These are phyloP conservation scores for Aspergillus hortae DNA, from an alignment of 2,329 filamentous ascomycete genomes.

Conservation along the genomic window DNA sequence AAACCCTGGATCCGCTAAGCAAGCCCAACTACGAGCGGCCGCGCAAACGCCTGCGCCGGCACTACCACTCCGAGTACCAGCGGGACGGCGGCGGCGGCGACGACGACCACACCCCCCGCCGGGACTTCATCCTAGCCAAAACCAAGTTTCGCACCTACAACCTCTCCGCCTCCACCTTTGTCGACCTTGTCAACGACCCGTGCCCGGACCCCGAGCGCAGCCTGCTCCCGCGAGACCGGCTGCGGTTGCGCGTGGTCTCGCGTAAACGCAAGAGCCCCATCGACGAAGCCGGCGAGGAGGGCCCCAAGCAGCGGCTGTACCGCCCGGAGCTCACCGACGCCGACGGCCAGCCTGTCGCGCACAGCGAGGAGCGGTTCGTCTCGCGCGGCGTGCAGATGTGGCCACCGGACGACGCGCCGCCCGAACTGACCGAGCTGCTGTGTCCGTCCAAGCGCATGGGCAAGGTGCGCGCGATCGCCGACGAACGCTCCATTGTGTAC, in stretches of 20 bases:
- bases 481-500: constrained; percentile 41
- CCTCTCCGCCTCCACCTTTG: constrained; percentile 36
- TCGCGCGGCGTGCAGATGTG: constrained; percentile 40
- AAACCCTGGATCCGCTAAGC: constrained; percentile 22
- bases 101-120: constrained; percentile 20
- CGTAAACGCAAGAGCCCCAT: constrained; percentile 40
- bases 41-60: constrained; percentile 33
- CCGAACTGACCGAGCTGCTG: constrained; percentile 35
- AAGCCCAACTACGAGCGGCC: constrained; percentile 35
- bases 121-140: constrained; percentile 43
- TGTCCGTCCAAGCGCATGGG: constrained; percentile 35
- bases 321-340: constrained; percentile 24
- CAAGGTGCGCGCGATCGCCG: constrained; percentile 32
- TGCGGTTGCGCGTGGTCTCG: constrained; percentile 41
- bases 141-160: constrained; percentile 44
- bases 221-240: constrained; percentile 33
- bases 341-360: constrained; percentile 24
- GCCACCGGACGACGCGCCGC: constrained; percentile 39
- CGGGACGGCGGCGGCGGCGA: background rate
- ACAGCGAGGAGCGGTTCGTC: constrained; percentile 37
- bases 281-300: constrained; percentile 29
- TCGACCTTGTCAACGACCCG: constrained; percentile 44
- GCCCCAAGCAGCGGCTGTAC: constrained; percentile 24
- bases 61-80: constrained; percentile 41
- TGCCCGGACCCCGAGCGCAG: constrained; percentile 18